Evolutionary conservation across 352 stramenopile genomes (phyloP).

Genomic region (Elongisporangium senticosum): DNA sequence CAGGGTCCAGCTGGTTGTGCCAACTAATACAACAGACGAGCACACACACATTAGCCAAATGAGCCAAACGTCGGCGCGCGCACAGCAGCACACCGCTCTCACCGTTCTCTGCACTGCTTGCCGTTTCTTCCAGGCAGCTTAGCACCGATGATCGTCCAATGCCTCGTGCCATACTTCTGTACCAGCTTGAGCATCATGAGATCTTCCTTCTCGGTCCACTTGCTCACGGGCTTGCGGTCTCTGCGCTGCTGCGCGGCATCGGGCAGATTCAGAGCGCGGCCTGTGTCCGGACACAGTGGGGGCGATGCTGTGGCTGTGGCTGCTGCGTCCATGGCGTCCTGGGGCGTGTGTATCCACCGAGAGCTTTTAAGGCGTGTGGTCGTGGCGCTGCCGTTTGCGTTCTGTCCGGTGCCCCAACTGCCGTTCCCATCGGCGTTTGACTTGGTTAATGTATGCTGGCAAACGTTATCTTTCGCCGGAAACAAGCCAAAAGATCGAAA

Average conservation of each 20-base stretch:
- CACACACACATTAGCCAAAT: neutral
- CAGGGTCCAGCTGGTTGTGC: slow-evolving; percentile 94
- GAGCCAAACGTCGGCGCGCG: slow-evolving; percentile 2
- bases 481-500: slow-evolving; percentile 31
- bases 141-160: slow-evolving; percentile 98
- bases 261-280: slow-evolving; percentile 3
- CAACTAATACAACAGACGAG: slow-evolving; percentile 42
- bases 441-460: slow-evolving; percentile 30
- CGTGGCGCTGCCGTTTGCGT: slow-evolving; percentile 3
- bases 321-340: neutral
- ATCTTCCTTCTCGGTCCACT: slow-evolving; percentile 88
- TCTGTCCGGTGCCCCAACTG: slow-evolving; percentile 25
- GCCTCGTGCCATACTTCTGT: slow-evolving; percentile 90
- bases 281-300: slow-evolving; percentile 2
- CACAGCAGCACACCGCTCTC: slow-evolving; percentile 1
- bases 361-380: slow-evolving; percentile 1
- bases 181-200: slow-evolving; percentile 84
- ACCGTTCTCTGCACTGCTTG: slow-evolving; percentile 94
- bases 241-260: slow-evolving; percentile 24
- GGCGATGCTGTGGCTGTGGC: slow-evolving; percentile 9
- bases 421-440: slow-evolving; percentile 30
- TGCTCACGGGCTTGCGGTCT: slow-evolving; percentile 77
- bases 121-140: slow-evolving; percentile 90
- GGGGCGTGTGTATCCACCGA: neutral
- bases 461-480: slow-evolving; percentile 43